Evolutionary conservation across 2,329 filamentous ascomycete genomes (phyloP), one percentile per base, ranked within the genome.

Genomic region (Elsinoe necatrix): DNA sequence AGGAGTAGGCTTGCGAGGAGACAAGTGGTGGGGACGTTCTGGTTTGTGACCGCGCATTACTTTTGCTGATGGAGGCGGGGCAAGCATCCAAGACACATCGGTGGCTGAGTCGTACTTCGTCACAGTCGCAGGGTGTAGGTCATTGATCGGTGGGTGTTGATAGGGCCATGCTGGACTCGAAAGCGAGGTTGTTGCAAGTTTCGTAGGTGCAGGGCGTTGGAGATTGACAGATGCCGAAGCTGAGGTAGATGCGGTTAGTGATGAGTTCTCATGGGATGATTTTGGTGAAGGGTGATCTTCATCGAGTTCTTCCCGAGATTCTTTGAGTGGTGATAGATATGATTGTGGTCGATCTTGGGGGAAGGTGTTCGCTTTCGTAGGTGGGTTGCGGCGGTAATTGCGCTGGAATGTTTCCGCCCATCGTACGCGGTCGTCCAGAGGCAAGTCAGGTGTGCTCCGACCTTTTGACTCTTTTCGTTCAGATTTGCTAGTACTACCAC

Each of bases 1-100:
- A 21, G 54, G 41, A 2, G 37, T 42, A 2, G 21, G 39, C 18
- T 52, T 52, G 29, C 48, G 48, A 12, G 48, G 48, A 2, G 48
- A 52, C 18, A 52, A 21, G 20, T 52, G 48, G 31, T 39, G 48
- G 1, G 54, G 54, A 2, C 61, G 63, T 18, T 86, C 83, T 27
- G 82, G 81, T 34, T 87, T 81, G 68, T 91, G 93, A 62, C 90
- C 91, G 61, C 86, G 87, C 91, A 96, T 96, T 59, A 95, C 78
- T 68, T 86, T 90, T 57, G 91, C 89, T 31, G 85, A 82, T n/a
- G 91, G 91, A 1, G 90, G 89, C 1, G 91, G 91, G 66, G 95
- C 89, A 54, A 95, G 75, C 90, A 96, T 95, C 91, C 91, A 96
- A 66, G 79, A 80, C 56, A 87, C 85, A 59, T 87, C 89, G 56